Conservation (phyloP, 108 stramenopile genomes). For the Nannochloropsis salina region DNA sequence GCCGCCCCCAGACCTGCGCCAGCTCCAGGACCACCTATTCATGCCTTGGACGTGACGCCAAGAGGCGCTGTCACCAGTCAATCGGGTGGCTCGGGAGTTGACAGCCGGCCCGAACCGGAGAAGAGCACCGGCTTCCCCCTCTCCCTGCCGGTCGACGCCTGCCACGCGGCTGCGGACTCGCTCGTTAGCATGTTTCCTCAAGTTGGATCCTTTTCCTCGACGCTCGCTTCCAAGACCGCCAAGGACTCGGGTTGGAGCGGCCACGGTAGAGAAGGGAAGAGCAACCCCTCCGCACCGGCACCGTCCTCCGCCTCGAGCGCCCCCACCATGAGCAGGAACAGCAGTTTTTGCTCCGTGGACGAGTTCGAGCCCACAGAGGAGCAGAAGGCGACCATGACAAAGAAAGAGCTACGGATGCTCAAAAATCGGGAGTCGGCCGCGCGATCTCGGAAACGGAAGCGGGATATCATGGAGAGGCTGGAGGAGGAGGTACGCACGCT, state of each 20-base stretch:
- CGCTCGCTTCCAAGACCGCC: neutral
- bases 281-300: neutral
- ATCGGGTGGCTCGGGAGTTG: neutral
- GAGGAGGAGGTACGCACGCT: neutral
- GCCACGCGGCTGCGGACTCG: neutral
- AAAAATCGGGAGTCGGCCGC: constrained; percentile 5
- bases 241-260: neutral
- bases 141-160: too few relatives aligned
- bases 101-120: neutral
- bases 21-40: neutral
- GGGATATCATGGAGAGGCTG: neutral
- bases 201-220: neutral
- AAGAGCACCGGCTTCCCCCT: too few relatives aligned
- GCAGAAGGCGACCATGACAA: neutral
- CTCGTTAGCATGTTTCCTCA: neutral
- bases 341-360: neutral
- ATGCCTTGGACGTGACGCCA: neutral
- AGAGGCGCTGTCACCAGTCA: neutral
- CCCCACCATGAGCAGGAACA: neutral
- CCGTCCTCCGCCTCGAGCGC: neutral
- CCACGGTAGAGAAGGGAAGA: neutral
- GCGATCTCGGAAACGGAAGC: neutral
- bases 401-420: neutral
- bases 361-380: constrained; percentile 10
- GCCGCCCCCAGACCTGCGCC: neutral